phyloP scores from a whole-genome alignment of 257 asterid species.

The Verbena officinalis region DNA sequence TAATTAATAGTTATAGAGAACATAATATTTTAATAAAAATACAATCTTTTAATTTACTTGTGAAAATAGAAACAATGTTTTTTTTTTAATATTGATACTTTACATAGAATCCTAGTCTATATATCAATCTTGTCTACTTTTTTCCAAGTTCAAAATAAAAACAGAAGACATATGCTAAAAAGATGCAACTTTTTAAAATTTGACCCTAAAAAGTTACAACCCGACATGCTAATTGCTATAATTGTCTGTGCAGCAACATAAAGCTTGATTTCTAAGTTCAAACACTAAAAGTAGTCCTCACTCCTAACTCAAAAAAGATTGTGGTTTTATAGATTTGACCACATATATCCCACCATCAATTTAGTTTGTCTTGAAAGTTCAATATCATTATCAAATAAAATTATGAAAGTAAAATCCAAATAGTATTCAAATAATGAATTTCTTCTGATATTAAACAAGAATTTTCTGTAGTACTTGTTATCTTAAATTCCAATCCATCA shows the following conservation, averaged over 20 bases:
- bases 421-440: background rate
- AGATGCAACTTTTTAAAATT: conserved; percentile 1
- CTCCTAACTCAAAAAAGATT: conserved; percentile 18
- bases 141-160: background rate
- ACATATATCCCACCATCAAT: conserved; percentile 40
- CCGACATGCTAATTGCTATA: conserved; percentile 36
- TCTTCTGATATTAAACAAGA: background rate
- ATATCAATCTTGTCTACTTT: conserved; percentile 26
- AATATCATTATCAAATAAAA: conserved; percentile 22
- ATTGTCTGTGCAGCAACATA: conserved; percentile 30
- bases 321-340: conserved; percentile 25
- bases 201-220: conserved; percentile 17
- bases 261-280: conserved; percentile 31
- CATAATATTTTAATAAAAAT: too few species aligned
- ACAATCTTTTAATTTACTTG: too few species aligned
- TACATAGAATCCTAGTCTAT: conserved; percentile 14
- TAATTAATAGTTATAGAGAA: too few species aligned
- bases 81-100: too few species aligned
- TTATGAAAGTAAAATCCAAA: conserved; percentile 7
- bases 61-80: too few species aligned
- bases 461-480: background rate
- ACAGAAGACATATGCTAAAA: conserved; percentile 17
- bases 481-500: conserved; percentile 9
- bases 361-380: conserved; percentile 32
- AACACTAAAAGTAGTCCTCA: conserved; percentile 27